Base-by-base conservation (phyloP, 2,329 filamentous ascomycete species). In the Canariomyces notabilis region DNA sequence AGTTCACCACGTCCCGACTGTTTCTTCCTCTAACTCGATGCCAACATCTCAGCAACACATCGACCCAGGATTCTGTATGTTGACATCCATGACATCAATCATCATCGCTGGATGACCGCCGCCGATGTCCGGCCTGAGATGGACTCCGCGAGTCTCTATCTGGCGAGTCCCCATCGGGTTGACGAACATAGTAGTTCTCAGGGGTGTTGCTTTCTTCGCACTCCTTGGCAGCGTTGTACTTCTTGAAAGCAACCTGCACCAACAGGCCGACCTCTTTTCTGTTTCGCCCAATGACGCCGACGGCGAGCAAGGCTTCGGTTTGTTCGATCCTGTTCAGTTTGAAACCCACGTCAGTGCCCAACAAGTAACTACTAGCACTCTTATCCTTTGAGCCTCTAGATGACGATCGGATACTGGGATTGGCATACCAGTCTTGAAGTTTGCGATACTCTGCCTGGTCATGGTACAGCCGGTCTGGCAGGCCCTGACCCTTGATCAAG, bases 401-500 rank as follows among this genome's bases (percentile, higher is more conserved):
- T n/a, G n/a, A n/a, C n/a, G n/a, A n/a, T n/a, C n/a, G 20, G 15
- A 9, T 12, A 15, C 15, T 16, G 37, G 15, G 5, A 12, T 15
- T 3, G 19, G 15, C 46, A 6, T 20, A 49, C 65, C 72, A 77
- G 54, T 76, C 74, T 56, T 72, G 70, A 18, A 77, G 59, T 29
- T 69, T 65, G 0, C 69, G 59, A 54, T 72, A 74, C 35, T 69
- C 69, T 14, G 70, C 63, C 31, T 69, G 67, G 46, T 77, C 70
- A 41, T 72, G 69, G 33, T 69, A 63, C 15, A 77, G 50, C 14
- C 70, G 59, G 52, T 73, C 69, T 0, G 74, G 73, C 42, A 77
- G 55, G 0, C 74, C 75, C 34, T 73, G 72, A 4, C 73, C 71
- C 56, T 75, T 76, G 37, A 77, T 58, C 6, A 77, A 70, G 0